Evolutionary conservation across 2,329 filamentous ascomycete genomes (phyloP).

Genomic region (Emergomyces pasteurianus): DNA sequence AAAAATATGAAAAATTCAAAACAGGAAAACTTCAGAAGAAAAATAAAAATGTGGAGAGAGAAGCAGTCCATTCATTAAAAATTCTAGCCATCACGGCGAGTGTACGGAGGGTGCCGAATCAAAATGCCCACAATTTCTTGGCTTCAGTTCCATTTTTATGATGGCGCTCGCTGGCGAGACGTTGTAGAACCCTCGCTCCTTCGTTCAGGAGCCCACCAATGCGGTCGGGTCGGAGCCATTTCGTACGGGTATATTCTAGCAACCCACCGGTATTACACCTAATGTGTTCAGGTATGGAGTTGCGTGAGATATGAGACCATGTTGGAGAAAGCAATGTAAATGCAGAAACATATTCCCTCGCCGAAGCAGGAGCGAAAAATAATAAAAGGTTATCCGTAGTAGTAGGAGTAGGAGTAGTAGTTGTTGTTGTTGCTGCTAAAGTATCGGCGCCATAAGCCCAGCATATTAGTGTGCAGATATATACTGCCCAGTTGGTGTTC

Average conservation of each 20-base stretch:
- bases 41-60: background rate
- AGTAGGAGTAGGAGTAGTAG: background rate
- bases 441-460: slow-evolving; percentile 21
- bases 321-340: slow-evolving; percentile 12
- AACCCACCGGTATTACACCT: slow-evolving; percentile 17
- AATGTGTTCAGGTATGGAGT: slow-evolving; percentile 10
- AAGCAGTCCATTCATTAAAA: background rate
- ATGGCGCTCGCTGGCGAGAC: slow-evolving; percentile 17
- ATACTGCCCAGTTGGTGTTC: slow-evolving; percentile 23
- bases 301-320: slow-evolving; percentile 10
- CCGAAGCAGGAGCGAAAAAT: background rate
- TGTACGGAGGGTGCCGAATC: background rate
- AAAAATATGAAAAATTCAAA: background rate
- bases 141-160: slow-evolving; percentile 5
- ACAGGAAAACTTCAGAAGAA: background rate
- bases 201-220: slow-evolving; percentile 26
- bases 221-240: slow-evolving; percentile 14
- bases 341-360: slow-evolving; percentile 14
- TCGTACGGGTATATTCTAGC: slow-evolving; percentile 19
- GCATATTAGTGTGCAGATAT: slow-evolving; percentile 23
- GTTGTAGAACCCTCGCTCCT: slow-evolving; percentile 21
- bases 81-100: background rate
- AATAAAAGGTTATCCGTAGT: too few relatives aligned
- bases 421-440: background rate
- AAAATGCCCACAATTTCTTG: slow-evolving; percentile 19